A percentile compares a stretch with the other conserved stretches of the same genome.
Evolutionary conservation across 768 basidiomycete species (phyloP).

Genomic region (Lactarius evosmus): DNA sequence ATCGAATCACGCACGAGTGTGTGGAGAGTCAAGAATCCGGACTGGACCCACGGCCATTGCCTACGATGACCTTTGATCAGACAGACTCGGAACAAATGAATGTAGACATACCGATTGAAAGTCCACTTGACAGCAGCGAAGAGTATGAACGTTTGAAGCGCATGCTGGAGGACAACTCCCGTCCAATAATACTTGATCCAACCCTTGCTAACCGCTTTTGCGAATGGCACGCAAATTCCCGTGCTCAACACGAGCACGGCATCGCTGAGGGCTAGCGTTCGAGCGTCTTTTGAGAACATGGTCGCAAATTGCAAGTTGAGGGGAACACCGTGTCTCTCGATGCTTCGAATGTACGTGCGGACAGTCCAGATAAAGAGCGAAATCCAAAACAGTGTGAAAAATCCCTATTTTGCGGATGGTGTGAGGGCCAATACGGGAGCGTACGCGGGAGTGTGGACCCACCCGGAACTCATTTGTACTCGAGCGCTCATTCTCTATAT

Average conservation of each 20-base stretch:
- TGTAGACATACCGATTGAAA: slow-evolving; percentile 60
- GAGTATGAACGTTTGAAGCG: slow-evolving; percentile 72
- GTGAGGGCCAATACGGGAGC: not conserved
- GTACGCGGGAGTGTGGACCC: not conserved
- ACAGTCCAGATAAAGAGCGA: slow-evolving; percentile 80
- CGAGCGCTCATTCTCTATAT: slow-evolving; percentile 71
- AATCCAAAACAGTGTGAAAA: slow-evolving; percentile 94
- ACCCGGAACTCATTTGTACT: slow-evolving; percentile 84
- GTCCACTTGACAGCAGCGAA: slow-evolving; percentile 82
- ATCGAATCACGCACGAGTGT: slow-evolving; percentile 54
- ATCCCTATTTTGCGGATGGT: slow-evolving; percentile 54
- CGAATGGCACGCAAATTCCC: slow-evolving; percentile 78
- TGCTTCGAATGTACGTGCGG: slow-evolving; percentile 71
- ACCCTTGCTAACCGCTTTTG: slow-evolving; percentile 67
- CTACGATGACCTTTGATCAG: slow-evolving; percentile 37
- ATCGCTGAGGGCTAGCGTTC: slow-evolving; percentile 81
- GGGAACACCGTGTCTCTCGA: slow-evolving; percentile 74
- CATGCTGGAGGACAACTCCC: slow-evolving; percentile 76
- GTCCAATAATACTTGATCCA: slow-evolving; percentile 81
- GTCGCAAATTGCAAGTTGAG: slow-evolving; percentile 78
- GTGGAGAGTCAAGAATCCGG: slow-evolving; percentile 85
- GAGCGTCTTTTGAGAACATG: slow-evolving; percentile 83
- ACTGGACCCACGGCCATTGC: slow-evolving; percentile 98
- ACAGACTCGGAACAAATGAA: not conserved
- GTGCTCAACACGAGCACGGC: slow-evolving; percentile 75